Conservation (phyloP, 176 grass and related monocot species). For the Eragrostis nindensis region DNA sequence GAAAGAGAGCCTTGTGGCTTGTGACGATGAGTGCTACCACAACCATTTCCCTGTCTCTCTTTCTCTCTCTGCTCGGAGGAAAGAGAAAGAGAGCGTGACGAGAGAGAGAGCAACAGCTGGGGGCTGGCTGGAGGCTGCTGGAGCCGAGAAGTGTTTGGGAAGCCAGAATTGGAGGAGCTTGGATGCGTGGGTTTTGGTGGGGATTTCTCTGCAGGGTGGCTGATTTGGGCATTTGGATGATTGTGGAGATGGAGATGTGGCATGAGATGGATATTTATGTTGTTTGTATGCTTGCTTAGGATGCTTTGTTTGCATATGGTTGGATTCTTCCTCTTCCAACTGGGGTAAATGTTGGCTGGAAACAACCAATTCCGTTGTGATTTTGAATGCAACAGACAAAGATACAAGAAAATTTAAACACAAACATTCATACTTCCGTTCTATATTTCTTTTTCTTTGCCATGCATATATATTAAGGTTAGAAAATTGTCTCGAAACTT, state of each 20-base stretch:
- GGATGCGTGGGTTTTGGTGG: slow-evolving; percentile 1
- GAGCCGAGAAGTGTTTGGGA: not conserved
- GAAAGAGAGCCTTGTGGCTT: not conserved
- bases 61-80: not conserved
- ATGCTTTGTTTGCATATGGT: not conserved
- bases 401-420: no score
- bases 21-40: not conserved
- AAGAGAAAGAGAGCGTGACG: not conserved
- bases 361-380: no score
- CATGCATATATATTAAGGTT: no score
- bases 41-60: no score
- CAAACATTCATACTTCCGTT: no score
- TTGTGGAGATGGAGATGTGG: not conserved
- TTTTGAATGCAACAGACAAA: no score
- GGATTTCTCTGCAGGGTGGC: slow-evolving; percentile 19
- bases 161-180: slow-evolving; percentile 37
- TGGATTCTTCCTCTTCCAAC: not conserved
- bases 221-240: slow-evolving; percentile 33
- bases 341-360: not conserved
- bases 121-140: not conserved
- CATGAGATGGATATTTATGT: slow-evolving; percentile 31
- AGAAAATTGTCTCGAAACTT: no score
- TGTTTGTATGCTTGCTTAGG: slow-evolving; percentile 5
- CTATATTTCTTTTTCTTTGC: no score
- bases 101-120: not conserved